Evolutionary conservation across 345 rosid species (phyloP), one percentile per base, ranked within the genome.

Genomic region (Raphanus raphanistrum): DNA sequence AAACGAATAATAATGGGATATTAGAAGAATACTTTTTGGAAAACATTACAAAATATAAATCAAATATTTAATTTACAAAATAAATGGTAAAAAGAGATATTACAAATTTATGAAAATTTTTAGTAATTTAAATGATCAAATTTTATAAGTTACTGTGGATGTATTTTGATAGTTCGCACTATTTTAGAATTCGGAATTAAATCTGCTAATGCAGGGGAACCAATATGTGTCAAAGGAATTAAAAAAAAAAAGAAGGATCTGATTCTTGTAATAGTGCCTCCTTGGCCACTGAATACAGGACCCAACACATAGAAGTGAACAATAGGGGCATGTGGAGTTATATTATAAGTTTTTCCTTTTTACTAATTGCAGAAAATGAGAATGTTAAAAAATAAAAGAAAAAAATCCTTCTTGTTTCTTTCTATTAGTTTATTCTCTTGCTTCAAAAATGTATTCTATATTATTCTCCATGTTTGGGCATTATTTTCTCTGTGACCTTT

Each of bases 261-360:
- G 64, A 72, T 78, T 78, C 81, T 66, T 35, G 68, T 27, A 78
- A 72, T 66, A 66, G 63, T 66, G 61, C 54, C 61, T 66, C 72
- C 13, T 38, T 27, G 63, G 69, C 73, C 81, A 78, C 3, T 60
- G 77, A 78, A 72, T 59, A 60, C 9, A 15, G 45, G 69, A 78
- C 73, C 73, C 81, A 78, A 66, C 77, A 72, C 68, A 65, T 5
- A 32, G 36, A 6, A 52, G 21, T 21, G 75, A 76, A 76, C 70
- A 69, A 62, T 21, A 58, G 43, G 63, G 67, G 38, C 81, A 78
- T 65, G 73, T 66, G 77, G 77, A 72, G 69, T 77, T 59, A 66
- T 66, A 57, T 59, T 32, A 48, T 60, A 45, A 66, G 38, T 66
- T 66, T 48, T 66, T 41, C 55, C 50, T 2, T 59, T 60, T 33